Evolutionary conservation across 768 basidiomycete genomes (phyloP).

Genomic region (Tylopilus plumbeoviolaceoides): DNA sequence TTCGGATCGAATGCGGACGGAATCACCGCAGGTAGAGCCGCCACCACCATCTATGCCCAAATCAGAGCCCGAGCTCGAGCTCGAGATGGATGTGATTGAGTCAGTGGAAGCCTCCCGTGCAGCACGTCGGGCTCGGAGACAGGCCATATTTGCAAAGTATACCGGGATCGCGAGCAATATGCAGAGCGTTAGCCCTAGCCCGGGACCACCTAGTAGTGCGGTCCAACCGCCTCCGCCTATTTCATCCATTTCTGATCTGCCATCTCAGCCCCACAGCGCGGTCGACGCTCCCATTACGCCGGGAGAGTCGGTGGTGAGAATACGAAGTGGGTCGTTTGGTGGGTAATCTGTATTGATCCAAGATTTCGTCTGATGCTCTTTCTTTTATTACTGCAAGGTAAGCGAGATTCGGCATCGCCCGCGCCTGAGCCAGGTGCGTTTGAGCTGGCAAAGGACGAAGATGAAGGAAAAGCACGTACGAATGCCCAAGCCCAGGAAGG

Average conservation of each 20-base stretch:
- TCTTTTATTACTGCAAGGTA: conserved; percentile 31
- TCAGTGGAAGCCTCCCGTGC: conserved; percentile 61
- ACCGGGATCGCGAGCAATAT: conserved; percentile 41
- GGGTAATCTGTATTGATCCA: background rate
- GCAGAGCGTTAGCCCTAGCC: conserved; percentile 50
- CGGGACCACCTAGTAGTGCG: conserved; percentile 69
- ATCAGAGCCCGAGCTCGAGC: conserved; percentile 42
- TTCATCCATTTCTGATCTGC: conserved; percentile 58
- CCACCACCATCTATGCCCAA: conserved; percentile 16
- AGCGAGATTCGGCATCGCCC: conserved; percentile 52
- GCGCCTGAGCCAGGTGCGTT: conserved; percentile 60
- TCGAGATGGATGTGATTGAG: conserved; percentile 50
- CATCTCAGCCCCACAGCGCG: conserved; percentile 51
- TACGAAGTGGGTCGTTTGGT: conserved; percentile 24
- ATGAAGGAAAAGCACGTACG: conserved; percentile 44
- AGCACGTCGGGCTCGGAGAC: conserved; percentile 64
- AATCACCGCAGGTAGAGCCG: conserved; percentile 20
- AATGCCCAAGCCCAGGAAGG: conserved; percentile 44
- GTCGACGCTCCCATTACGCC: conserved; percentile 31
- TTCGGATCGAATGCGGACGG: conserved; percentile 14
- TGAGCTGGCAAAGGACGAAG: conserved; percentile 62
- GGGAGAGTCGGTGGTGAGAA: conserved; percentile 6
- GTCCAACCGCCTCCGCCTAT: conserved; percentile 62
- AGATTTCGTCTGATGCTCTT: background rate
- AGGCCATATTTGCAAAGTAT: conserved; percentile 80